Base-by-base conservation (phyloP, 805 yeast genomes). In the Pichia cabralensis region DNA sequence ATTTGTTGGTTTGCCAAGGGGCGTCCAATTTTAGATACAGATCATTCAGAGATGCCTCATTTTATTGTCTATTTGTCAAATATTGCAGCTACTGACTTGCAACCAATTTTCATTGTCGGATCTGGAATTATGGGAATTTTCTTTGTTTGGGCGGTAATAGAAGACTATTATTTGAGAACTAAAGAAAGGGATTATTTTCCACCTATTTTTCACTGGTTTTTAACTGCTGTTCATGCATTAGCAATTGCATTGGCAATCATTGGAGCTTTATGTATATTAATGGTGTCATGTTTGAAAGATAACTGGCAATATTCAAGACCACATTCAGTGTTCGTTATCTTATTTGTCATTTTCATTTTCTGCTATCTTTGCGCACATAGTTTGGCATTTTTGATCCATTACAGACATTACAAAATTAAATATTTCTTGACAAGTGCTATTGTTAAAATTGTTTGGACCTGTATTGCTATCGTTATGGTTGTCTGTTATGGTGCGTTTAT, bases 81-180 rank as follows among this genome's bases (percentile, higher is more conserved):
- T 49, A 71, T 88, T 33, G 96, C 89, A 3, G 96, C 96, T 8
- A 81, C 95, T 8, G 77, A 76, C 45, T 61, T 85, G 32, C 81
- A 86, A 53, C 94, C 95, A 1, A 57, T 88, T 15, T 89, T 89
- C 56, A 84, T 88, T 25, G 60, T 80, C 13, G 78, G 94, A 47
- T 65, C 83, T 2, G 83, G 78, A 0, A 66, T 76, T 52, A 95
- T 85, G 59, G 94, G 86, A 11, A 59, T 82, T 5, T 75, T 82
- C 45, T 82, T 74, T 43, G 73, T 75, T 24, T 64, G 82, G 24
- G 67, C 86, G 1, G 56, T 81, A 21, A 55, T 71, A 5, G 62
- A 75, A 43, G 95, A 83, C 50, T 71, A 69, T 43, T 64, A 61
- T 39, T 68, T 83, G 26, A 63, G 95, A 24, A 67, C 67, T 22